Evolutionary conservation across 352 stramenopile species (phyloP).

Genomic region (Pythium volutum): DNA sequence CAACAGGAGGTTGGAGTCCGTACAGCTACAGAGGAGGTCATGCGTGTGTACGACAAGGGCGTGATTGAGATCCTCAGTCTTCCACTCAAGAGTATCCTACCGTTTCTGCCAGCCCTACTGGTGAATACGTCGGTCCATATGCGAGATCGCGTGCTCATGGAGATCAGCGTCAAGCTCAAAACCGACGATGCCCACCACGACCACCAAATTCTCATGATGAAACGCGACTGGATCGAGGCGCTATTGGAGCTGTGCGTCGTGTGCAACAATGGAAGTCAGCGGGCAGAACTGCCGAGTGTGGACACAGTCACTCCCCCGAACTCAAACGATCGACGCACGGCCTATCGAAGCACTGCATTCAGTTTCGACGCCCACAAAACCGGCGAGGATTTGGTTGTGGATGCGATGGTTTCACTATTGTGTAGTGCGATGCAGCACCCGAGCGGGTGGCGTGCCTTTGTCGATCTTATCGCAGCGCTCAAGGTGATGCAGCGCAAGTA

Average conservation of each 20-base stretch:
- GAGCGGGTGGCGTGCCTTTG: constrained; percentile 61
- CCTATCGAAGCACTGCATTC: constrained; percentile 26
- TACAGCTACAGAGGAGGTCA: background rate
- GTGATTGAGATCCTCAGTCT: constrained; percentile 47
- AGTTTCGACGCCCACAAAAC: constrained; percentile 70
- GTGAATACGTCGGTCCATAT: constrained; percentile 43
- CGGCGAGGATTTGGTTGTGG: constrained; percentile 75
- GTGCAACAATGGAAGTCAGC: constrained; percentile 25
- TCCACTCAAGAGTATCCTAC: constrained; percentile 61
- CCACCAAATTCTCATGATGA: constrained; percentile 70
- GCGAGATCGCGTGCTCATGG: constrained; percentile 82
- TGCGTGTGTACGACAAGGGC: constrained; percentile 22
- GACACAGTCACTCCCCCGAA: background rate
- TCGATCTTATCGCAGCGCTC: constrained; percentile 59
- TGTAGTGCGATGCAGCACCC: constrained; percentile 65
- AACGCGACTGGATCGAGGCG: constrained; percentile 70
- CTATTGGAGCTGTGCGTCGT: constrained; percentile 69
- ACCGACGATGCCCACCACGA: constrained; percentile 69
- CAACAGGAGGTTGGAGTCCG: background rate
- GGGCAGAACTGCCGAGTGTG: background rate
- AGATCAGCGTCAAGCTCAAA: constrained; percentile 87
- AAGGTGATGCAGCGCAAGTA: constrained; percentile 71
- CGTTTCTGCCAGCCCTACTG: constrained; percentile 69
- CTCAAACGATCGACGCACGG: background rate
- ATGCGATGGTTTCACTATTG: constrained; percentile 81